Evolutionary conservation across 176 grass and related monocot species (phyloP), one percentile per base, ranked within the genome.

Genomic region (Bothriochloa decipiens): DNA sequence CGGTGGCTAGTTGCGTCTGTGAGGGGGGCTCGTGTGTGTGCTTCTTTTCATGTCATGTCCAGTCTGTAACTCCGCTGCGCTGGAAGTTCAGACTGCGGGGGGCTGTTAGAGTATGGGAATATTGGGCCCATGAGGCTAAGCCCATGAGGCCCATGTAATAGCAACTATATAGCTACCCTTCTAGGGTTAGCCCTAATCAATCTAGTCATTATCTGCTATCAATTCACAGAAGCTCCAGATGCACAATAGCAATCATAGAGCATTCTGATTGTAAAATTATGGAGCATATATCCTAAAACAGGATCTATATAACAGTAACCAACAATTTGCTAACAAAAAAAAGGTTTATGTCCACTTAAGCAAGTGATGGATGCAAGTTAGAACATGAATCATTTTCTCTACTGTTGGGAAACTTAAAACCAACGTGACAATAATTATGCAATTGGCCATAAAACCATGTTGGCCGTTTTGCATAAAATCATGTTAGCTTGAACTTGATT

Each of bases 141-240:
- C n/a, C n/a, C n/a, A n/a, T n/a, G n/a, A n/a, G n/a, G n/a, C n/a
- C n/a, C n/a, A n/a, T n/a, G n/a, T n/a, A n/a, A n/a, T n/a, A n/a
- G n/a, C n/a, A n/a, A n/a, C n/a, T n/a, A n/a, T n/a, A n/a, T n/a
- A n/a, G n/a, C n/a, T n/a, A n/a, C n/a, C n/a, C n/a, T n/a, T n/a
- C n/a, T n/a, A n/a, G n/a, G n/a, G n/a, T n/a, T n/a, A n/a, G n/a
- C n/a, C n/a, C n/a, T n/a, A n/a, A n/a, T n/a, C n/a, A n/a, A n/a
- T n/a, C n/a, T n/a, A n/a, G n/a, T n/a, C n/a, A n/a, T n/a, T 39
- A 79, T 72, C 47, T n/a, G 41, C 57, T 75, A 18, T 8, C 17
- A 33, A 18, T 82, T 71, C 41, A 25, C 62, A 74, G 63, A 77
- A 76, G 41, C 29, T 86, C 43, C 26, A 86, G 22, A 86, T 65